Evolutionary conservation across 352 stramenopile species (phyloP).

Genomic region (Blastocystis sp.): DNA sequence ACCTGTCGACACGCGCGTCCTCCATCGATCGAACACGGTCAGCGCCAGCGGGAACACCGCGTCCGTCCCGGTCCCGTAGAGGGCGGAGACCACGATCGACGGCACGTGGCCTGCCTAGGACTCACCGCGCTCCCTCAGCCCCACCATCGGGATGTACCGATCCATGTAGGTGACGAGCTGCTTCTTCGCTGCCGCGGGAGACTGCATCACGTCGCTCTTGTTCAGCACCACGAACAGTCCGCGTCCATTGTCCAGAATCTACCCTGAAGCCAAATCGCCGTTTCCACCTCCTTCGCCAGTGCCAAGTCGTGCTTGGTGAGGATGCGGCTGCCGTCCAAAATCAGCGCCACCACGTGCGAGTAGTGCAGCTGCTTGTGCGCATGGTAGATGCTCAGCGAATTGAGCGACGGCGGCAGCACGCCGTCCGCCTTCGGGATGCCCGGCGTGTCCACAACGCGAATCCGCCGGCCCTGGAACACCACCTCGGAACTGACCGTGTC

Average conservation of each 20-base stretch:
- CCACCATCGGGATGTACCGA: constrained; percentile 27
- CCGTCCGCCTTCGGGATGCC: constrained; percentile 71
- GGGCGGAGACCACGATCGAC: constrained; percentile 71
- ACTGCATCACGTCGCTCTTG: constrained; percentile 71
- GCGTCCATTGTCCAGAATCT: constrained; percentile 71
- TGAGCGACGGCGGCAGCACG: constrained; percentile 59
- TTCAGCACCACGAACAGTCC: constrained; percentile 72
- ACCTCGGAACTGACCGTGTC: constrained; percentile 75
- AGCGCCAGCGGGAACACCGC: constrained; percentile 70
- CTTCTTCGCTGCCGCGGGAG: constrained; percentile 48
- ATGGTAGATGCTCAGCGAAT: constrained; percentile 69
- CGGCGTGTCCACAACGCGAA: constrained; percentile 75
- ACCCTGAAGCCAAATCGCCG: neutral
- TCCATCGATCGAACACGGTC: constrained; percentile 72
- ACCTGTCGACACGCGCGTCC: constrained; percentile 70
- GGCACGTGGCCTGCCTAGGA: constrained; percentile 62
- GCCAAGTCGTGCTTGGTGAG: constrained; percentile 71
- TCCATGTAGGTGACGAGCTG: constrained; percentile 41
- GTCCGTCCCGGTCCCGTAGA: constrained; percentile 63
- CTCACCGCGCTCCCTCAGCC: neutral
- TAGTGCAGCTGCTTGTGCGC: constrained; percentile 70
- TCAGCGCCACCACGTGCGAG: constrained; percentile 72
- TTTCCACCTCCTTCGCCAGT: constrained; percentile 62
- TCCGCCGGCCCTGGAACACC: constrained; percentile 71
- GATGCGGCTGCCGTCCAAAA: constrained; percentile 70